Conservation (phyloP, 2,329 filamentous ascomycete species). For the Diaporthe sp. region DNA sequence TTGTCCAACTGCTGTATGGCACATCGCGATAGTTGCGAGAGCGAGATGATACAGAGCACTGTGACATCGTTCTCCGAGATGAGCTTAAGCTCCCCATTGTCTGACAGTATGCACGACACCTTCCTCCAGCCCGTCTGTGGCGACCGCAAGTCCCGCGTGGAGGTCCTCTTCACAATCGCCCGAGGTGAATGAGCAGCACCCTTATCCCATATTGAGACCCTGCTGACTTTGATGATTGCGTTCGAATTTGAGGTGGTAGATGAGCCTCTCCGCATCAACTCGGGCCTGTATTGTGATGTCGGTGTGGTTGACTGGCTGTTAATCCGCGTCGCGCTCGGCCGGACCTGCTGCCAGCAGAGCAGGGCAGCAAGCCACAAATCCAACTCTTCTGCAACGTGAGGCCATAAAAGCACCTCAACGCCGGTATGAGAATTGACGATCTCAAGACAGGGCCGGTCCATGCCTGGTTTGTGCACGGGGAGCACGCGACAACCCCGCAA, state of each 20-base stretch:
- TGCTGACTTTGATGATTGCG: slow-evolving; percentile 92
- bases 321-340: slow-evolving; percentile 67
- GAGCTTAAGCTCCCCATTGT: slow-evolving; percentile 94
- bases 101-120: slow-evolving; percentile 93
- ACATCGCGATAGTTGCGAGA: slow-evolving; percentile 89
- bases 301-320: slow-evolving; percentile 40
- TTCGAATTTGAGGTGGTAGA: slow-evolving; percentile 49
- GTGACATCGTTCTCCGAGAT: slow-evolving; percentile 88
- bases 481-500: slow-evolving; percentile 80
- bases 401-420: slow-evolving; percentile 75
- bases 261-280: slow-evolving; percentile 60
- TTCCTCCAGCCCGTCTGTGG: slow-evolving; percentile 80
- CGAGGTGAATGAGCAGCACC: slow-evolving; percentile 68
- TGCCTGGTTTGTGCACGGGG: slow-evolving; percentile 63
- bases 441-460: slow-evolving; percentile 66
- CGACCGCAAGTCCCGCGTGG: slow-evolving; percentile 68
- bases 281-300: slow-evolving; percentile 49
- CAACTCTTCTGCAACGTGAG: slow-evolving; percentile 74
- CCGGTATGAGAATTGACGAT: slow-evolving; percentile 67
- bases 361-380: slow-evolving; percentile 86
- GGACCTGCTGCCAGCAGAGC: slow-evolving; percentile 84
- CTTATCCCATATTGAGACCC: slow-evolving; percentile 92
- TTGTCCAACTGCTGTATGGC: slow-evolving; percentile 91
- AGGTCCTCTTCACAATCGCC: slow-evolving; percentile 69
- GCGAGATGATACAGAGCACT: slow-evolving; percentile 84